Percentiles rank a stretch among this genome's conserved stretches.
phyloP scores from a whole-genome alignment of 208 protist species.

The Endotrypanum monterogeii region DNA sequence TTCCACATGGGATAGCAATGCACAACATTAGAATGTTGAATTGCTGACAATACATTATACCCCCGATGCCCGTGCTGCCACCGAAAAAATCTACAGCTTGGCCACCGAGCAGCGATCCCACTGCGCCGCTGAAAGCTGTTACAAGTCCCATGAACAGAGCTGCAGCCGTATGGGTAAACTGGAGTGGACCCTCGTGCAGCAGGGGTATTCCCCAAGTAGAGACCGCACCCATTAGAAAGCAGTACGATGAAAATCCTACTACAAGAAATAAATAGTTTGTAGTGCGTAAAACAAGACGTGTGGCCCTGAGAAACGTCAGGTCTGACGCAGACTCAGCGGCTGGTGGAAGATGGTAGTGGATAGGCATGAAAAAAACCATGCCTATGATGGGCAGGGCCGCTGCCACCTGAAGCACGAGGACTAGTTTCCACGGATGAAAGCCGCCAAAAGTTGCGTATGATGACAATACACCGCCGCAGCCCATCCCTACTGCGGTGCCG shows the following conservation, averaged over 20 bases:
- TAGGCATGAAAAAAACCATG: conserved; percentile 40
- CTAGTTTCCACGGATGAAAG: conserved; percentile 51
- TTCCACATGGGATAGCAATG: conserved; percentile 50
- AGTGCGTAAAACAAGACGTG: conserved; percentile 45
- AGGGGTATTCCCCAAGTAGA: conserved; percentile 82
- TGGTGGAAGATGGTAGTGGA: conserved; percentile 14
- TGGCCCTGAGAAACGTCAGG: conserved; percentile 25
- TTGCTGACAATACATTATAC: conserved; percentile 53
- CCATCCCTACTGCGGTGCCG: conserved; percentile 79
- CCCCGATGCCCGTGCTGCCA: conserved; percentile 48
- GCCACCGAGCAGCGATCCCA: conserved; percentile 72
- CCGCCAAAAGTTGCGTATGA: conserved; percentile 8
- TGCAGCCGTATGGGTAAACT: conserved; percentile 36
- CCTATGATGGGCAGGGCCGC: conserved; percentile 48
- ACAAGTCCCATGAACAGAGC: conserved; percentile 58
- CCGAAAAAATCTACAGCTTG: conserved; percentile 63
- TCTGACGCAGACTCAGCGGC: background rate
- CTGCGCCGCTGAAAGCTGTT: conserved; percentile 64
- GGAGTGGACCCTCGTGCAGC: conserved; percentile 70
- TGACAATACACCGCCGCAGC: conserved; percentile 59
- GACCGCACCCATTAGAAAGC: conserved; percentile 82
- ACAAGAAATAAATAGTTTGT: conserved; percentile 64
- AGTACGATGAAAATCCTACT: conserved; percentile 82
- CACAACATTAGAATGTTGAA: conserved; percentile 57
- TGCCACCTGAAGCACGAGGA: conserved; percentile 59